Evolutionary conservation across 1,284 basidiomycete genomes (phyloP), one percentile per base, ranked within the genome.

Genomic region (Trametes versicolor): DNA sequence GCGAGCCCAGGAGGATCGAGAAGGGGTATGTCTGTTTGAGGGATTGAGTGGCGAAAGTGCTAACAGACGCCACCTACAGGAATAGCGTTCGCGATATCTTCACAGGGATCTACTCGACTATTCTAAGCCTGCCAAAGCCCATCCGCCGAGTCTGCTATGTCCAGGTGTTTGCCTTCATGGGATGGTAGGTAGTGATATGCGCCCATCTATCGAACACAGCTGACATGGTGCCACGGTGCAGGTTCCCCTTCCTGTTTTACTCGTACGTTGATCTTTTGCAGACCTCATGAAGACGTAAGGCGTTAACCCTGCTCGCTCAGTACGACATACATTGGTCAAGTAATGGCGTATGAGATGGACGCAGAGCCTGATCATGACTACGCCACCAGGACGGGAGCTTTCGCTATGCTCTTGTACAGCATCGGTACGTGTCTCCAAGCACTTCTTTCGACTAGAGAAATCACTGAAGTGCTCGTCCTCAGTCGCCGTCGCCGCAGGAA

Each of bases 161-260:
- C 7, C 95, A 96, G 74, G 75, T 96, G 15, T 95, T 95, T 77
- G 94, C 95, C 1, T 96, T 95, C 75, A 95, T 96, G 93, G 94
- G 93, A 72, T 96, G 95, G 94, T 88, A 73, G 64, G 86, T 80
- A 63, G n/a, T 32, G 48, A 53, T 47, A 17, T 10, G 41, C 62
- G 34, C 25, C 15, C 27, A n/a, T 39, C 0, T 13, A 12, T 36
- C 49, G 5, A 37, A 29, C 34, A 13, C 13, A 21, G 25, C 48
- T 37, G 53, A 43, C 47, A 37, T 68, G 19, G 65, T 34, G 49
- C 63, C 21, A 6, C 58, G 10, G 47, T 43, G 12, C 19, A 91
- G 93, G 94, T 98, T 97, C 75, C 96, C 96, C 0, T 97, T 97
- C 81, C 82, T 98, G 39, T 98, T 98, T 79, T 98, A 97, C 75